Conservation (phyloP, 768 basidiomycete genomes). For the Termitomyces sp. region DNA sequence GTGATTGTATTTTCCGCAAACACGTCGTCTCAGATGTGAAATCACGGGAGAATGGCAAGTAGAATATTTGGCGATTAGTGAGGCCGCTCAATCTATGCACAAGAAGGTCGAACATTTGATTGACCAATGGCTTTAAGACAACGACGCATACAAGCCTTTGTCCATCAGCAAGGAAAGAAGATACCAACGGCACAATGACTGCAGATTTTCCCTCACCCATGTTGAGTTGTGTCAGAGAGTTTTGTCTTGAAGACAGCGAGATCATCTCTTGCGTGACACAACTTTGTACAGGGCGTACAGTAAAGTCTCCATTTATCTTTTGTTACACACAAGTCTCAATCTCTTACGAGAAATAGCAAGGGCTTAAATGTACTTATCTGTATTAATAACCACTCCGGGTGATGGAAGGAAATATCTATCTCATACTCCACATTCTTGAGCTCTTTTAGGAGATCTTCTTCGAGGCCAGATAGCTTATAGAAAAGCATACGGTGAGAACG, state of each 20-base stretch:
- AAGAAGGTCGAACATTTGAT: slow-evolving; percentile 44
- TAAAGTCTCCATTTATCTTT: slow-evolving; percentile 15
- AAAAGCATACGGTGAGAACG: neutral
- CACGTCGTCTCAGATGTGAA: slow-evolving; percentile 15
- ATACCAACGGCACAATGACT: slow-evolving; percentile 44
- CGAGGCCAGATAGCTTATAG: slow-evolving; percentile 3
- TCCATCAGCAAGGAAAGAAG: slow-evolving; percentile 34
- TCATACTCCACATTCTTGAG: neutral
- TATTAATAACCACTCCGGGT: neutral
- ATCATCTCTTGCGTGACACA: slow-evolving; percentile 43
- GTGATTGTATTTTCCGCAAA: slow-evolving; percentile 17
- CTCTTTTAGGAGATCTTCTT: slow-evolving; percentile 29
- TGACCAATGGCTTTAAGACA: slow-evolving; percentile 38
- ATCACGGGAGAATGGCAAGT: slow-evolving; percentile 43
- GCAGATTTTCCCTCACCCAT: no score
- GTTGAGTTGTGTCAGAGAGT: slow-evolving; percentile 38
- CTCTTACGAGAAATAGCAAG: neutral
- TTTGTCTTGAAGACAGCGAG: slow-evolving; percentile 26
- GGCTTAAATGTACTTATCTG: neutral
- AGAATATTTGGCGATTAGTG: slow-evolving; percentile 40
- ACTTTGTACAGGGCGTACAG: slow-evolving; percentile 36
- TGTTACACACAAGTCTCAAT: neutral
- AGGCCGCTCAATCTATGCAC: slow-evolving; percentile 37
- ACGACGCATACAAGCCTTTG: slow-evolving; percentile 40
- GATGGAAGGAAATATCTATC: neutral